A percentile compares a stretch with the other conserved stretches of the same genome.
Conservation (phyloP, 805 yeast species). For the Yamadazyma scolyti region DNA sequence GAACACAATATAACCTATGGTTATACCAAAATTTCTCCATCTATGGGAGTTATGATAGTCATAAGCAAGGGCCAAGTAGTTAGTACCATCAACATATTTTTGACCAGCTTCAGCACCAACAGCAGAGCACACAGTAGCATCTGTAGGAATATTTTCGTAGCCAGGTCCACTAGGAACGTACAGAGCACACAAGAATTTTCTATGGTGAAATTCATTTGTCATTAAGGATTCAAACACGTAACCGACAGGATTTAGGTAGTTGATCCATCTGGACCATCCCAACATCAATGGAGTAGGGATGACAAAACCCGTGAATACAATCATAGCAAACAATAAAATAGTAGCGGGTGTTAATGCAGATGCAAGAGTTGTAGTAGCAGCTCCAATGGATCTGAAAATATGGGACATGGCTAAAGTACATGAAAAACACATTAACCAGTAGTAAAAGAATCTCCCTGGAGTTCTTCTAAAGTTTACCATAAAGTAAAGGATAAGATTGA, state of each 20-base stretch:
- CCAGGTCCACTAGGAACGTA: constrained; percentile 59
- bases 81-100: constrained; percentile 53
- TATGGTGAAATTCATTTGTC: constrained; percentile 61
- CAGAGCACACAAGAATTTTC: constrained; percentile 50
- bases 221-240: constrained; percentile 55
- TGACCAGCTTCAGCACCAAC: constrained; percentile 60
- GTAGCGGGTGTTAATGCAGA: constrained; percentile 46
- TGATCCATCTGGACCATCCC: constrained; percentile 63
- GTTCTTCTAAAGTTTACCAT: constrained; percentile 42
- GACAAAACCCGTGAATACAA: constrained; percentile 52
- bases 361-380: constrained; percentile 40
- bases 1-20: constrained; percentile 48
- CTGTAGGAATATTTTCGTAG: constrained; percentile 37
- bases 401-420: constrained; percentile 42
- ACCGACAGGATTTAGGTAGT: constrained; percentile 40
- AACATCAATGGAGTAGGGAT: constrained; percentile 47
- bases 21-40: constrained; percentile 80
- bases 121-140: constrained; percentile 49
- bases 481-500: constrained; percentile 41
- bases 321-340: constrained; percentile 47
- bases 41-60: constrained; percentile 53
- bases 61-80: constrained; percentile 47
- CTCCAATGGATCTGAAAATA: constrained; percentile 41
- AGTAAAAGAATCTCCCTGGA: constrained; percentile 36
- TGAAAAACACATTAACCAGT: constrained; percentile 25